Evolutionary conservation across 495 filamentous ascomycete genomes (phyloP), one percentile per base, ranked within the genome.

Genomic region (Aspergillus mulundensis): DNA sequence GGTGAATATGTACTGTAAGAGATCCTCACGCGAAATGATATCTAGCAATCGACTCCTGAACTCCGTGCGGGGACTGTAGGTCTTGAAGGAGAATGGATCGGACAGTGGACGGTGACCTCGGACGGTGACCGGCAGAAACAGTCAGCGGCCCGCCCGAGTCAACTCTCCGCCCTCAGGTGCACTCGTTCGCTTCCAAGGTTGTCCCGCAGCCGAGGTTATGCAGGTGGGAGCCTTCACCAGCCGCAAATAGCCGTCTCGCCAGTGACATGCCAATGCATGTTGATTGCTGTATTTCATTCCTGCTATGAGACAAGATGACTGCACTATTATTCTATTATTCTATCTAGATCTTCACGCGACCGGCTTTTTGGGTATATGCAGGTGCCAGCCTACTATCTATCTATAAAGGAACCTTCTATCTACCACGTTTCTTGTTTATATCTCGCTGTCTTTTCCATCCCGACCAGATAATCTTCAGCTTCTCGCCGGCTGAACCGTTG

Each of bases 381-480:
- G 21, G 32, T 50, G 21, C 45, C 15, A 21, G 11, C 21, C 25
- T 34, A 48, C 25, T 19, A 48, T 38, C 25, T 25, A 34, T n/a
- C 36, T 34, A 11, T 28, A 18, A 45, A 34, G 45, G 44, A 53
- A 15, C 19, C 30, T 47, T 49, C 38, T 34, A 41, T 34, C 19
- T 54, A 87, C 87, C 88, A 92, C 1, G 88, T 92, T 66, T 92
- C 88, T 65, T 92, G 88, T 62, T 87, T 84, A 64, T 87, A 91
- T 47, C 86, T 70, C 28, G 88, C 87, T 38, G 64, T 72, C 71
- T 81, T 85, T 70, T 90, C 88, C 81, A 91, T 83, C 3, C 53
- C 57, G 34, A 75, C 68, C 39, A 91, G 61, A 61, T 79, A 82
- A 36, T 63, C 70, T 61, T 87, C 85, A 0, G 85, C 86, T 5